Evolutionary conservation across 768 basidiomycete genomes (phyloP).

Genomic region (Albatrellus ellisii): DNA sequence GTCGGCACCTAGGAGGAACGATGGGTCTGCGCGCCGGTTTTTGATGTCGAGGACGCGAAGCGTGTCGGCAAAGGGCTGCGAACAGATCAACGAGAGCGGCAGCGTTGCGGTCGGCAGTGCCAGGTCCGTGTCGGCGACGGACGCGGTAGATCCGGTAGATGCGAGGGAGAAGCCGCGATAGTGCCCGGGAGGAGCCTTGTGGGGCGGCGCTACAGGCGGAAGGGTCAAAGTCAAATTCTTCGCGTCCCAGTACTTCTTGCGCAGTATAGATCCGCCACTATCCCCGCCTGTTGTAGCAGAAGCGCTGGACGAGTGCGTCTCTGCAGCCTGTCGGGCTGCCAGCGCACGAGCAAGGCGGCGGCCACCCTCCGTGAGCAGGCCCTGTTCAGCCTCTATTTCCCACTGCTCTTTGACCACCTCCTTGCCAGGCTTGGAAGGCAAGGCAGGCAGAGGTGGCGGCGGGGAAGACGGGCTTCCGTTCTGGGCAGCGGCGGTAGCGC

Average conservation of each 20-base stretch:
- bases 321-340: constrained; percentile 21
- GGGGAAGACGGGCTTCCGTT: constrained; percentile 3
- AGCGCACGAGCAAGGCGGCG: constrained; percentile 48
- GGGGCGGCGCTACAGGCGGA: constrained; percentile 4
- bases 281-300: constrained; percentile 4
- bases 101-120: constrained; percentile 9
- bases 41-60: constrained; percentile 37
- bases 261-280: constrained; percentile 7
- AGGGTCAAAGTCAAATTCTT: constrained; percentile 7
- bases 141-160: neutral
- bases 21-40: constrained; percentile 55
- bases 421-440: neutral
- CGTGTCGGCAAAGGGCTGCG: constrained; percentile 12
- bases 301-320: constrained; percentile 12
- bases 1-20: constrained; percentile 38
- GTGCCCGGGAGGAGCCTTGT: neutral
- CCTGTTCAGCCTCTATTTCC: constrained; percentile 72
- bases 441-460: constrained; percentile 4
- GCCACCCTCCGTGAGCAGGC: constrained; percentile 62
- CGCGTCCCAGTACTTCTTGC: constrained; percentile 11
- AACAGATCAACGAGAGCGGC: constrained; percentile 9
- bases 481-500: constrained; percentile 4
- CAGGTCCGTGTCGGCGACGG: constrained; percentile 1
- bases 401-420: constrained; percentile 53
- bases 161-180: constrained; percentile 3